Percentiles rank a stretch among this genome's conserved stretches.
Evolutionary conservation across 1,139 yeast species (phyloP).

Genomic region (Suhomyces coccinellae): DNA sequence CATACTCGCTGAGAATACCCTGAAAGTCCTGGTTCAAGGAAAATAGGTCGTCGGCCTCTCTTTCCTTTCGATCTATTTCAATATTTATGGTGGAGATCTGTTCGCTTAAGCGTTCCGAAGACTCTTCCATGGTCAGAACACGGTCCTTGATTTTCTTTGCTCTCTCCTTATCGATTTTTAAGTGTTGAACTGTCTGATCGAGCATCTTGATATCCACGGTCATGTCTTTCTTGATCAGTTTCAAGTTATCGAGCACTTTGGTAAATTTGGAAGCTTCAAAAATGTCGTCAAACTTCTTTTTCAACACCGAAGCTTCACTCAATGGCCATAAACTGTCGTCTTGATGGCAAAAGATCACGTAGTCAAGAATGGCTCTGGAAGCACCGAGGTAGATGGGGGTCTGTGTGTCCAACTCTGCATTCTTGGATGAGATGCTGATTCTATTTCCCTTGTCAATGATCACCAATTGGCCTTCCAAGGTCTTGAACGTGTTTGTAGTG

Average conservation of each 20-base stretch:
- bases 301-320: constrained; percentile 84
- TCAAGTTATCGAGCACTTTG: constrained; percentile 81
- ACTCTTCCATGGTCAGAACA: constrained; percentile 43
- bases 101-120: constrained; percentile 46
- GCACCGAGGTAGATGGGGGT: constrained; percentile 87
- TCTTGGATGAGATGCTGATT: constrained; percentile 75
- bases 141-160: constrained; percentile 59
- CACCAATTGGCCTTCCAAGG: constrained; percentile 84
- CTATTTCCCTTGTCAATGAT: constrained; percentile 66
- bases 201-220: constrained; percentile 69
- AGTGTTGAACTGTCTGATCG: constrained; percentile 75
- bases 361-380: constrained; percentile 81
- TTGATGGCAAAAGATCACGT: constrained; percentile 96
- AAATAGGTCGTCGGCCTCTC: constrained; percentile 64
- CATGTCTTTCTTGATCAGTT: constrained; percentile 75
- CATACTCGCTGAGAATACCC: constrained; percentile 62
- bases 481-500: constrained; percentile 70
- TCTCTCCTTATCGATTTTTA: constrained; percentile 70
- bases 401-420: constrained; percentile 80
- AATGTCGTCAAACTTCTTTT: constrained; percentile 92
- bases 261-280: constrained; percentile 94
- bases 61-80: constrained; percentile 54
- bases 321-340: constrained; percentile 98
- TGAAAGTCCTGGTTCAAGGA: constrained; percentile 83
- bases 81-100: constrained; percentile 50